Evolutionary conservation across 1,284 basidiomycete genomes (phyloP), one percentile per base, ranked within the genome.

Genomic region (Pseudozyma tsukubaensis): DNA sequence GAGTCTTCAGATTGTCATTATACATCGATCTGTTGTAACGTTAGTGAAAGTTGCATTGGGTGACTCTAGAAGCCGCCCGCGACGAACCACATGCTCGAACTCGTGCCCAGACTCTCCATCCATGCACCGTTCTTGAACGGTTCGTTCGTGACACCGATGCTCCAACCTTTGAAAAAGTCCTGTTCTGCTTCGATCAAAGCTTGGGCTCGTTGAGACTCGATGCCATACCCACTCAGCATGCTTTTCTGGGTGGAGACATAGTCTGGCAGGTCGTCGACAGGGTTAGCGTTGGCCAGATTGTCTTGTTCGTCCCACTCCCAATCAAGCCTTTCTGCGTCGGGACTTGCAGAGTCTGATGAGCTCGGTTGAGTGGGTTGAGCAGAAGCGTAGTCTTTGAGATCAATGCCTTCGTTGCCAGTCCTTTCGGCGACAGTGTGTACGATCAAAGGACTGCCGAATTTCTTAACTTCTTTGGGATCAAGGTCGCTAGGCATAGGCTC

Each of bases 131-230:
- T 65, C 29, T 58, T 59, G 45, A 67, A 75, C 6, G 72, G 72
- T 45, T 75, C 72, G 24, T 63, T 57, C 1, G 72, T 68, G 3
- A 47, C 60, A n/a, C 72, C 72, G 32, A 71, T 59, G 44, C 67
- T 71, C 72, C 72, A 75, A 10, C 72, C 72, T 10, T 51, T 14
- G 54, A 75, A 75, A 34, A 67, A 75, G 55, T 75, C 68, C 6
- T 50, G 47, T 14, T 75, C 68, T n/a, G 62, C 60, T 35, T 70
- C 66, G 35, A 74, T 49, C 37, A 70, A 19, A 4, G 58, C 59
- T 14, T 57, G 50, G 4, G 67, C 67, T 11, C 49, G 18, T 12
- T 45, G 43, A 7, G 59, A 66, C n/a, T 74, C 63, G 39, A 62
- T 58, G 2, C 72, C 72, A 32, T 59, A 66, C 2, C 72, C 72